These are phyloP conservation scores for Colletotrichum godetiae DNA, from an alignment of 2,329 filamentous ascomycete species.

Conservation along the genomic window DNA sequence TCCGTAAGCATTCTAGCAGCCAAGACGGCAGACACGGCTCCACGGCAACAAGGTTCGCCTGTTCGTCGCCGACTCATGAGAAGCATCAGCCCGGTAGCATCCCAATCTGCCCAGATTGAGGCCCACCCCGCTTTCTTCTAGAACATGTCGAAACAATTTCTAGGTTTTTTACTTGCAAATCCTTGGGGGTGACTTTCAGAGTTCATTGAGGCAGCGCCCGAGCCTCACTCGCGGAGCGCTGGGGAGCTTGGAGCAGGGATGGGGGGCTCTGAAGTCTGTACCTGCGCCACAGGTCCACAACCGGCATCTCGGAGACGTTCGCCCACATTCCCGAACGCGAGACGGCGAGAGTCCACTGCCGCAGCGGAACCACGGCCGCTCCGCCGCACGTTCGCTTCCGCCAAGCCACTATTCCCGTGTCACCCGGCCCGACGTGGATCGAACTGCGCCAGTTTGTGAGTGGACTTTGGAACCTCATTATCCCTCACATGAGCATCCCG, in stretches of 20 bases:
- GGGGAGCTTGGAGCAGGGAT: background rate
- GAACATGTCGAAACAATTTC: slow-evolving; percentile 20
- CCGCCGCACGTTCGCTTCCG: background rate
- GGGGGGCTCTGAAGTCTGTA: background rate
- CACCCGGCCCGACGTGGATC: background rate
- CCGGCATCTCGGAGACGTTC: slow-evolving; percentile 2
- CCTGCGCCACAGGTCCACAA: background rate
- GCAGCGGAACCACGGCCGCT: slow-evolving; percentile 5
- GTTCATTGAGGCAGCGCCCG: background rate
- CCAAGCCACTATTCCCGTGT: background rate
- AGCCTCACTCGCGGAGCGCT: background rate
- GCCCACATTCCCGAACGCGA: slow-evolving; percentile 23
- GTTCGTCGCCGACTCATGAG: slow-evolving; percentile 1
- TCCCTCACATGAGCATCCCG: background rate
- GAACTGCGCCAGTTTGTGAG: background rate
- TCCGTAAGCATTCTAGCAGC: background rate
- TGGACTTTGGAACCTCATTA: background rate
- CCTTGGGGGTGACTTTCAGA: too few species aligned
- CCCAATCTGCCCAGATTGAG: background rate
- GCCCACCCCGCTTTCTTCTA: slow-evolving; percentile 4
- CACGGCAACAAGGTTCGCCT: background rate
- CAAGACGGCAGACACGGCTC: slow-evolving; percentile 21
- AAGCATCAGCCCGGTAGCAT: slow-evolving; percentile 11
- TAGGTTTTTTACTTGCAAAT: background rate
- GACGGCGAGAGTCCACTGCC: background rate